Evolutionary conservation across 1,284 basidiomycete genomes (phyloP).

Genomic region (Ustilago shanxiensis): DNA sequence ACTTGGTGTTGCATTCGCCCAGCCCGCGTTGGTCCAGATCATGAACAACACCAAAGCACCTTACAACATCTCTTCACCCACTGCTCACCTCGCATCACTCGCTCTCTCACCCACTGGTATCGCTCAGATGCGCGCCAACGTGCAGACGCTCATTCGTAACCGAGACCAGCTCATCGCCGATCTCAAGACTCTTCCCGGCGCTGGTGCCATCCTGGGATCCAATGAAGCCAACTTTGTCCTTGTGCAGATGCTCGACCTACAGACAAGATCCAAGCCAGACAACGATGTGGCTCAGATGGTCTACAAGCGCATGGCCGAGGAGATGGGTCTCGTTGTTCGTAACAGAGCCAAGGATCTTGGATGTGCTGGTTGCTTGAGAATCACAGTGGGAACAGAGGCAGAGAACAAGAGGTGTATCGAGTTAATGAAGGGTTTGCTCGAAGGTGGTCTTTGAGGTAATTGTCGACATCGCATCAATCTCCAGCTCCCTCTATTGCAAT

Average conservation of each 20-base stretch:
- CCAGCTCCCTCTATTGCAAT: not conserved
- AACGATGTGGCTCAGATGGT: conserved; percentile 79
- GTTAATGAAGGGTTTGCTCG: conserved; percentile 58
- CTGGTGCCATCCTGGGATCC: conserved; percentile 82
- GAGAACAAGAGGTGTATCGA: conserved; percentile 73
- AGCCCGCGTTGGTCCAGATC: conserved; percentile 89
- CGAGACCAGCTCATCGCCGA: conserved; percentile 75
- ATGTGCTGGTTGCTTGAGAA: conserved; percentile 86
- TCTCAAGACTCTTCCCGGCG: conserved; percentile 72
- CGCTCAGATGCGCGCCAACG: conserved; percentile 77
- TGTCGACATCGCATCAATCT: not conserved
- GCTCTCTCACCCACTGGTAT: conserved; percentile 81
- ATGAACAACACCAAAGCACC: conserved; percentile 97
- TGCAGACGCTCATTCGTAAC: conserved; percentile 76
- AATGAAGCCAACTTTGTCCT: conserved; percentile 94
- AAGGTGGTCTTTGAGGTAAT: conserved; percentile 7
- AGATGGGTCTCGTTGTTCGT: conserved; percentile 87
- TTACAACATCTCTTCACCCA: conserved; percentile 94
- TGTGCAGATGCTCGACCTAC: conserved; percentile 78
- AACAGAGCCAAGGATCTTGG: conserved; percentile 88
- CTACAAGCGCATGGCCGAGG: conserved; percentile 87
- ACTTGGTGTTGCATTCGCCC: conserved; percentile 88
- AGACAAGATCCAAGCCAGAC: conserved; percentile 74
- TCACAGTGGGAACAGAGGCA: conserved; percentile 87
- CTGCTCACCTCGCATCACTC: conserved; percentile 83